A percentile compares a stretch with the other conserved stretches of the same genome.
Evolutionary conservation across 805 yeast genomes (phyloP).

Genomic region (Candida nonsorbophila): DNA sequence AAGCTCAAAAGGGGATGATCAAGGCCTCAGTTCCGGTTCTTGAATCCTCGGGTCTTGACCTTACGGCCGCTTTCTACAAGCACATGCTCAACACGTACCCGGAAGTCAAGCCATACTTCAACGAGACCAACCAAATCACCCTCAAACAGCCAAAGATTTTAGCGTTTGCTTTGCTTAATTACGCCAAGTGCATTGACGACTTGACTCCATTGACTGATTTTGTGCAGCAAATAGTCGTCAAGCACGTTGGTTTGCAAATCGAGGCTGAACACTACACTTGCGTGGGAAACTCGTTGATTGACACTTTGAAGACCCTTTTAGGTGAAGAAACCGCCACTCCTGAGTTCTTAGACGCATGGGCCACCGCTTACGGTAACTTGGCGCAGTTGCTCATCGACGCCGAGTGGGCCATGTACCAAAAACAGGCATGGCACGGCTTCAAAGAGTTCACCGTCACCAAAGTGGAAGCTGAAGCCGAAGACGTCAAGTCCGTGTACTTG

Average conservation of each 20-base stretch:
- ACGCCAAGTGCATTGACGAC: slow-evolving; percentile 60
- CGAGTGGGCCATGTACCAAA: slow-evolving; percentile 44
- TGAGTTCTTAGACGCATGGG: slow-evolving; percentile 59
- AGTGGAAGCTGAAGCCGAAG: slow-evolving; percentile 38
- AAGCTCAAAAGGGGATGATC: slow-evolving; percentile 25
- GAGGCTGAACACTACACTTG: slow-evolving; percentile 60
- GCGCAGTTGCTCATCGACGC: slow-evolving; percentile 56
- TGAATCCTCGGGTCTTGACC: slow-evolving; percentile 47
- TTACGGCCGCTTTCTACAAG: slow-evolving; percentile 51
- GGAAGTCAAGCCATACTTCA: slow-evolving; percentile 57
- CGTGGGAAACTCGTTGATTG: slow-evolving; percentile 55
- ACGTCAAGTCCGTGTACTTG: slow-evolving; percentile 49
- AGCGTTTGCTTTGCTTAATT: slow-evolving; percentile 55
- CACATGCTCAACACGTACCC: slow-evolving; percentile 51
- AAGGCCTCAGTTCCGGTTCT: slow-evolving; percentile 52
- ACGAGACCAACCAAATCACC: slow-evolving; percentile 49
- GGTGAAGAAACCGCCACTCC: slow-evolving; percentile 56
- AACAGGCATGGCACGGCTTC: slow-evolving; percentile 52
- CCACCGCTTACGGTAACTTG: slow-evolving; percentile 56
- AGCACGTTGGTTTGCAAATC: slow-evolving; percentile 62
- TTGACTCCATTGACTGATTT: slow-evolving; percentile 47
- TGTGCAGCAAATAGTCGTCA: slow-evolving; percentile 56
- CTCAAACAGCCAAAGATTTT: slow-evolving; percentile 59
- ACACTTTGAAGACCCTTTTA: slow-evolving; percentile 48
- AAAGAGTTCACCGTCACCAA: slow-evolving; percentile 43